Conservation (phyloP, 192 early-diverging fungal genomes). For the Endogone sp. region DNA sequence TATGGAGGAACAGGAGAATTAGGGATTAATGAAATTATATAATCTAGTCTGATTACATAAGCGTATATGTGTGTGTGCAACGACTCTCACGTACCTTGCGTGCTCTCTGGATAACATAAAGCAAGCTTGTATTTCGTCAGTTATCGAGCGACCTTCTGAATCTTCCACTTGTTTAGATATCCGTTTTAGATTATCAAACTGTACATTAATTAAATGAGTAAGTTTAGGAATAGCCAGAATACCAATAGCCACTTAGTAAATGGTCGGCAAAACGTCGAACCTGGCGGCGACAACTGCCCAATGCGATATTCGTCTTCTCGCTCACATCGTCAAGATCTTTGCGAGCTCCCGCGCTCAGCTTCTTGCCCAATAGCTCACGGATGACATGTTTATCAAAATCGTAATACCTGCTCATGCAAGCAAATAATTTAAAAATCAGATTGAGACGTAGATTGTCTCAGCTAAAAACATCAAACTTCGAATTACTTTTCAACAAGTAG, state of each 20-base stretch:
- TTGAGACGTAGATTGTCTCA: neutral
- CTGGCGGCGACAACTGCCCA: slow-evolving; percentile 37
- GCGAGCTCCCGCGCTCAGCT: slow-evolving; percentile 35
- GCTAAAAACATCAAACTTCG: no score
- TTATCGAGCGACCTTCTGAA: slow-evolving; percentile 30
- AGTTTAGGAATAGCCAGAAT: no score
- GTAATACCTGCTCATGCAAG: slow-evolving; percentile 29
- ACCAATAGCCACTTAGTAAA: no score
- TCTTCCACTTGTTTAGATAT: slow-evolving; percentile 39
- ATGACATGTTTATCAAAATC: slow-evolving; percentile 39
- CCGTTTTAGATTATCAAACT: slow-evolving; percentile 43
- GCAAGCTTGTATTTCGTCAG: slow-evolving; percentile 29
- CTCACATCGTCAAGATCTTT: slow-evolving; percentile 40
- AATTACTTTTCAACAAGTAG: slow-evolving; percentile 31
- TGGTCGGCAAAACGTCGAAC: slow-evolving; percentile 16
- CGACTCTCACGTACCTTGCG: slow-evolving; percentile 34
- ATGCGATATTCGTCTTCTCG: slow-evolving; percentile 27
- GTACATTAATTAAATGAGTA: slow-evolving; percentile 3
- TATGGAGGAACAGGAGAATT: neutral
- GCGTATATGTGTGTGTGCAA: neutral
- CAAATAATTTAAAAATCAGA: neutral
- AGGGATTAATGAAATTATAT: neutral
- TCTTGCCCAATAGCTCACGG: slow-evolving; percentile 39
- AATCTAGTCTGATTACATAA: no score
- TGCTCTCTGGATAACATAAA: slow-evolving; percentile 30